phyloP scores from a whole-genome alignment of 352 stramenopile genomes.

The Phytophthora nicotianae region DNA sequence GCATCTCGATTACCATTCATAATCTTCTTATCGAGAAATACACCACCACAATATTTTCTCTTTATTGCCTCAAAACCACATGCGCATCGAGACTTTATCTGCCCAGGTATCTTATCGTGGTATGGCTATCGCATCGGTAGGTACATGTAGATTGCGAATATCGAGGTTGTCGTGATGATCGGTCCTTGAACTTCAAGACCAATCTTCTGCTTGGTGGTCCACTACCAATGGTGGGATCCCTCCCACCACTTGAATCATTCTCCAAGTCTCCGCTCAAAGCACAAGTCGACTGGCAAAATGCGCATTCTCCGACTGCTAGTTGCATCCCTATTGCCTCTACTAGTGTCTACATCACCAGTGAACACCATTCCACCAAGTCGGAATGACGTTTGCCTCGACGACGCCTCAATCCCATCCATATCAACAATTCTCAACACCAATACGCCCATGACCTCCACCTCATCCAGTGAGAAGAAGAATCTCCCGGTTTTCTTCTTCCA shows the following conservation, averaged over 20 bases:
- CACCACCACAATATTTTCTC: too few relatives aligned
- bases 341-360: conserved; percentile 3
- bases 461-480: conserved; percentile 21
- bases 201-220: background rate
- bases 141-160: too few relatives aligned
- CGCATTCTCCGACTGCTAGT: conserved; percentile 4
- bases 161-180: too few relatives aligned
- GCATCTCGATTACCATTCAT: too few relatives aligned
- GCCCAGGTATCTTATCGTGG: too few relatives aligned
- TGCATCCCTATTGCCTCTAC: conserved; percentile 5
- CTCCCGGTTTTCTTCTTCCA: conserved; percentile 63
- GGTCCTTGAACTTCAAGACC: conserved; percentile 14
- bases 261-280: conserved; percentile 6
- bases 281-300: conserved; percentile 14
- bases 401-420: conserved; percentile 16
- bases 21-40: too few relatives aligned
- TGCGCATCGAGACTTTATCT: too few relatives aligned
- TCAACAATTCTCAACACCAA: conserved; percentile 2
- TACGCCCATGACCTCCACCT: background rate
- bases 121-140: too few relatives aligned
- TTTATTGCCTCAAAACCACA: too few relatives aligned
- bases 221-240: background rate
- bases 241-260: conserved; percentile 11
- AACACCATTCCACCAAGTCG: background rate
- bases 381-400: conserved; percentile 28